Conservation (phyloP, 345 rosid species). For the Hibiscus mutabilis region DNA sequence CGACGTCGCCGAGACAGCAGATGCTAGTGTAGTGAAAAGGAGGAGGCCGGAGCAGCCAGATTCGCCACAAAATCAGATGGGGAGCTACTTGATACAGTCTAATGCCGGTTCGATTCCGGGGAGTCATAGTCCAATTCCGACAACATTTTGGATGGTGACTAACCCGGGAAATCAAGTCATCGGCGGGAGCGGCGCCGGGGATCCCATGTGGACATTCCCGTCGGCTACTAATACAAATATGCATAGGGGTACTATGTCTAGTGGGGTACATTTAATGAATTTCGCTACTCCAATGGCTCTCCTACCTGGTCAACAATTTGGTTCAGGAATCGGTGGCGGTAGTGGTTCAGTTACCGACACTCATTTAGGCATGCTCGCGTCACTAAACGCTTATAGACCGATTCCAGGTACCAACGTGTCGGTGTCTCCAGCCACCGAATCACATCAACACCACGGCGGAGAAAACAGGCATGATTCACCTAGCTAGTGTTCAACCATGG, state of each 20-base stretch:
- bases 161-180: slow-evolving; percentile 32
- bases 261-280: slow-evolving; percentile 74
- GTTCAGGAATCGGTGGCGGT: slow-evolving; percentile 26
- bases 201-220: slow-evolving; percentile 43
- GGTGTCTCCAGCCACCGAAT: slow-evolving; percentile 23
- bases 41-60: slow-evolving; percentile 23
- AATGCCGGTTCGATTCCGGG: slow-evolving; percentile 50
- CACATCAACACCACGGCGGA: slow-evolving; percentile 39
- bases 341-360: slow-evolving; percentile 33
- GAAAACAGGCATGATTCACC: slow-evolving; percentile 32
- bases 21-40: slow-evolving; percentile 17
- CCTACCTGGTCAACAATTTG: slow-evolving; percentile 54
- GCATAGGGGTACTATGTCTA: slow-evolving; percentile 33
- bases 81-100: slow-evolving; percentile 49
- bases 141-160: slow-evolving; percentile 60
- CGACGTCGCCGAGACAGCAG: slow-evolving; percentile 16
- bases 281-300: slow-evolving; percentile 65
- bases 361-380: slow-evolving; percentile 60
- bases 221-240: slow-evolving; percentile 21
- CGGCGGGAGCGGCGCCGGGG: slow-evolving; percentile 34
- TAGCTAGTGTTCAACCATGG: slow-evolving; percentile 24
- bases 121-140: slow-evolving; percentile 41
- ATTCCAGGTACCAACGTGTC: slow-evolving; percentile 20
- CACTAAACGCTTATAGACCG: slow-evolving; percentile 56
- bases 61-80: slow-evolving; percentile 32